Evolutionary conservation across 768 basidiomycete species (phyloP).

Genomic region (Suillus subaureus): DNA sequence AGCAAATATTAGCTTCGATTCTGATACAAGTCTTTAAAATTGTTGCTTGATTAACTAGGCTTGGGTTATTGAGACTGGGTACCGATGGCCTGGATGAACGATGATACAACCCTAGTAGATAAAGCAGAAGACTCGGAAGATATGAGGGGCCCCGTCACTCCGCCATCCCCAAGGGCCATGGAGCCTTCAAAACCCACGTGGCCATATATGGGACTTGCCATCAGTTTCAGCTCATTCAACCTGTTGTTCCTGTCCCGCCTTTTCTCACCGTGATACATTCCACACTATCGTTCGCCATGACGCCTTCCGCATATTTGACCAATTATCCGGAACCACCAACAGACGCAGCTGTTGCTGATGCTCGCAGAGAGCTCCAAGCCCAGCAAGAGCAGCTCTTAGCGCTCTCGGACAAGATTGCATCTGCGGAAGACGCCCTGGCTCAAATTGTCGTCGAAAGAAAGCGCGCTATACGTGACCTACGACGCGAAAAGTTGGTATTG

Average conservation of each 20-base stretch:
- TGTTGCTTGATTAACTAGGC: background rate
- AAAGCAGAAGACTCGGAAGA: background rate
- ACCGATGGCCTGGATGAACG: background rate
- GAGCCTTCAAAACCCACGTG: slow-evolving; percentile 23
- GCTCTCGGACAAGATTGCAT: slow-evolving; percentile 50
- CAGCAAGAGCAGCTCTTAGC: slow-evolving; percentile 27
- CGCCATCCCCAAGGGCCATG: slow-evolving; percentile 4
- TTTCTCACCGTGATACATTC: slow-evolving; percentile 9
- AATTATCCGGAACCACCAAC: slow-evolving; percentile 63
- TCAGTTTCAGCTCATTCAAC: slow-evolving; percentile 16
- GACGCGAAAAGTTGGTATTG: slow-evolving; percentile 47
- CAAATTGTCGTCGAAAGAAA: slow-evolving; percentile 59
- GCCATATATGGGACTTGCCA: slow-evolving; percentile 24
- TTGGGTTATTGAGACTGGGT: background rate
- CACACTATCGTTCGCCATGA: slow-evolving; percentile 13
- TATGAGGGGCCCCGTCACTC: slow-evolving; percentile 1
- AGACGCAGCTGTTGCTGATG: slow-evolving; percentile 49
- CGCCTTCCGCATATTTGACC: slow-evolving; percentile 21
- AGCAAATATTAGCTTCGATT: background rate
- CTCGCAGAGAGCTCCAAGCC: slow-evolving; percentile 46
- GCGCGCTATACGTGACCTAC: slow-evolving; percentile 55
- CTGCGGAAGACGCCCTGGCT: slow-evolving; percentile 57
- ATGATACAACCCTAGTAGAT: background rate
- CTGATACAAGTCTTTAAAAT: background rate
- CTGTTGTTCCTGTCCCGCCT: slow-evolving; percentile 14